Evolutionary conservation across 805 yeast genomes (phyloP), one percentile per base, ranked within the genome.

Genomic region (Torulaspora quercuum): DNA sequence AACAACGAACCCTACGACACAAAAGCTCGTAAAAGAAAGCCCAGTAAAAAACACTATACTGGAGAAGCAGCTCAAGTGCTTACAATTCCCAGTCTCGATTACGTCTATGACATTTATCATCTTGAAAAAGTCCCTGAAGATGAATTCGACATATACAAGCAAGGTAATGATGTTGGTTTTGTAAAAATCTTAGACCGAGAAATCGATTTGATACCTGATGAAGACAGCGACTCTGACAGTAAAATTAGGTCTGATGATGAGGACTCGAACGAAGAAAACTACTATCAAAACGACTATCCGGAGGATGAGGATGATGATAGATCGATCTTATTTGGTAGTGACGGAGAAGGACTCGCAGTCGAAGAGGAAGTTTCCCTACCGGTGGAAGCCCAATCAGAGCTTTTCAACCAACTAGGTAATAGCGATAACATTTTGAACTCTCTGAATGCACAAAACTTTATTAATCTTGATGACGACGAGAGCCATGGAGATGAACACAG

Each of bases 281-380:
- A 80, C 53, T 90, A 90, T 57, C 77, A 78, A 50, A 90, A 92
- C 60, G 97, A 90, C 53, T 90, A 90, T 53, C 97, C 97, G 0
- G 95, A 87, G 29, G 96, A 89, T 53, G 96, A 87, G 45, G 90
- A 84, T 50, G 87, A 78, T 7, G 78, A 64, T 33, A 46, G 66
- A 37, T 57, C 69, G 1, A 48, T 66, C 14, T 45, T 63, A 3
- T 57, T 61, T 28, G 65, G 65, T 7, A 62, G 59, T 15, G 65
- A 59, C 11, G 69, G 53, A 3, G 67, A 50, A 35, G 63, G 61
- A 10, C 61, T 58, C 24, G 69, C 62, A 2, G 55, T 54, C 5
- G 67, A 59, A n/a, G 66, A 62, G 18, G 15, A n/a, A n/a, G n/a
- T n/a, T n/a, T n/a, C n/a, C n/a, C n/a, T 34, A 3, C n/a, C 23